These are phyloP conservation scores for Sophora flavescens DNA, from an alignment of 306 rosid species.

Conservation along the genomic window DNA sequence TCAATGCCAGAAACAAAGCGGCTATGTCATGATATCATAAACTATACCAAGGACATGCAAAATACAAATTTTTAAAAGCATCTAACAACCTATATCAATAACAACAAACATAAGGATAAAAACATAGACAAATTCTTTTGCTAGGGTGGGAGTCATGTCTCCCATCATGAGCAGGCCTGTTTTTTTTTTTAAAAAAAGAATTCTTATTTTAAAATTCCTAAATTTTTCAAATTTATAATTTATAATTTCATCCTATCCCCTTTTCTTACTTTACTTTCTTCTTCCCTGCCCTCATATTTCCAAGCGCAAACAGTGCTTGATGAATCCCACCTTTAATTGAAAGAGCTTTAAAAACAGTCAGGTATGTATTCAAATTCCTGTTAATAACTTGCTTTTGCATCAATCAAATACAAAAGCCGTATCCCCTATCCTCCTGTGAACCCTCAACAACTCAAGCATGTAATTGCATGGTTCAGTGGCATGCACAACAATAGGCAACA, in stretches of 20 bases:
- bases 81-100: background rate
- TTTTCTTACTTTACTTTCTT: no score
- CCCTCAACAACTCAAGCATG: slow-evolving; percentile 82
- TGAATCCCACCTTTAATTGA: slow-evolving; percentile 82
- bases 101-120: background rate
- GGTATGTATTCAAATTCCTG: slow-evolving; percentile 70
- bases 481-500: slow-evolving; percentile 69
- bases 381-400: slow-evolving; percentile 83
- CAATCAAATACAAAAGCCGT: slow-evolving; percentile 78
- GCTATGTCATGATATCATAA: background rate
- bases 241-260: no score
- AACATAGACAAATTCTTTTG: no score
- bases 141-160: no score
- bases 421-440: slow-evolving; percentile 65
- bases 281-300: slow-evolving; percentile 54
- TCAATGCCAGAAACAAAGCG: background rate
- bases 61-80: no score
- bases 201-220: no score
- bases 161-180: no score
- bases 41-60: background rate
- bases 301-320: slow-evolving; percentile 65
- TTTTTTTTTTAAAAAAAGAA: no score
- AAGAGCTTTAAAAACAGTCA: slow-evolving; percentile 73
- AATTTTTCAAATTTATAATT: no score
- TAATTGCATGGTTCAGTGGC: slow-evolving; percentile 85